phyloP scores from a whole-genome alignment of 2,329 filamentous ascomycete genomes.

The Tolypocladium sp. region DNA sequence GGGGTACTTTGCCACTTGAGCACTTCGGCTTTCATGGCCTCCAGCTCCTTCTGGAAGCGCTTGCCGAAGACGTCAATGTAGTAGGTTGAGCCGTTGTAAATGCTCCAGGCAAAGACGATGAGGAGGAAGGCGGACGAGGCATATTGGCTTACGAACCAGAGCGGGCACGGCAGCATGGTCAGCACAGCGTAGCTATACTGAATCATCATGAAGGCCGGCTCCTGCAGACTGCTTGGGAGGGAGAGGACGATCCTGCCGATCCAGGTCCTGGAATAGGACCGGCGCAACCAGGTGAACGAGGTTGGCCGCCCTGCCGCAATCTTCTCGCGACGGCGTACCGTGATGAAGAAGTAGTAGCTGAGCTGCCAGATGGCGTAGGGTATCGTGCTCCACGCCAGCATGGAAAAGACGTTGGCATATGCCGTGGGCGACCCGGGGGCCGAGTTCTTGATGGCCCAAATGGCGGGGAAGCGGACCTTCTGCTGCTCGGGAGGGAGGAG shows the following conservation, averaged over 20 bases:
- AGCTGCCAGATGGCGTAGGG: conserved; percentile 93
- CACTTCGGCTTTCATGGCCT: conserved; percentile 81
- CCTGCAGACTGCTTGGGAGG: conserved; percentile 68
- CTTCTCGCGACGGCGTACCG: conserved; percentile 86
- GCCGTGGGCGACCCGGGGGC: conserved; percentile 65
- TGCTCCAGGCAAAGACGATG: conserved; percentile 83
- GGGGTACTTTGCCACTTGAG: conserved; percentile 70
- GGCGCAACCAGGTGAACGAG: conserved; percentile 93
- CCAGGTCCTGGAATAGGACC: conserved; percentile 81
- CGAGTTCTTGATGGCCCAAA: conserved; percentile 68
- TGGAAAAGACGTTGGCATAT: conserved; percentile 67
- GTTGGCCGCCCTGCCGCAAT: conserved; percentile 93
- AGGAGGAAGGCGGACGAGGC: conserved; percentile 70
- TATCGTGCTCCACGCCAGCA: conserved; percentile 90
- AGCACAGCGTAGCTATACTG: conserved; percentile 85
- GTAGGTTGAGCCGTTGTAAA: conserved; percentile 94
- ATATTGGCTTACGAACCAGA: conserved; percentile 90
- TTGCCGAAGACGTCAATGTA: conserved; percentile 98
- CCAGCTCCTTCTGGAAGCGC: conserved; percentile 91
- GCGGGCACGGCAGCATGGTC: conserved; percentile 87
- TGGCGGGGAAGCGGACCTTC: conserved; percentile 66
- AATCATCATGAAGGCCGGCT: conserved; percentile 89
- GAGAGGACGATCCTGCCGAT: conserved; percentile 78
- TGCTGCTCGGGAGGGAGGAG: conserved; percentile 60
- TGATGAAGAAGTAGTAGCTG: conserved; percentile 89